Evolutionary conservation across 352 stramenopile genomes (phyloP), one percentile per base, ranked within the genome.

Genomic region (Saprolegnia diclina): DNA sequence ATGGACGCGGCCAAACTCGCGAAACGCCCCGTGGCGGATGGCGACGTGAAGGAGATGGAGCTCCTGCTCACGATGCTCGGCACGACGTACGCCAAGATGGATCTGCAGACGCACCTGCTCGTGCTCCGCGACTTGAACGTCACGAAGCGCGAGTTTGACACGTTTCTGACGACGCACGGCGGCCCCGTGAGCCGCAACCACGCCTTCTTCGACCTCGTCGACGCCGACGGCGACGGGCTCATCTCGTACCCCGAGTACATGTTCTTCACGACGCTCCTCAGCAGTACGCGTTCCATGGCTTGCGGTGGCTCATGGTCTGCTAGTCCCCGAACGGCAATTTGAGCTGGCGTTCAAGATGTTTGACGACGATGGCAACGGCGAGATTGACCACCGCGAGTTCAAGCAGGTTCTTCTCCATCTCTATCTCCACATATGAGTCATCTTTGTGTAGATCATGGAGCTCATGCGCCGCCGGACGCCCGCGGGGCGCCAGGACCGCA

Each of bases 271-370:
- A 93, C 83, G 53, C 72, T 96, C 46, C 81, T 96, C 10, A 76
- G 82, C 24, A 93, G 86, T 94, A 77, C 70, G 85, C 48, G n/a
- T 18, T 48, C n/a, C 37, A 13, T 11, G 3, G 1, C 53, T 64
- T 14, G 32, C n/a, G 32, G 40, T 38, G 5, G 22, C 19, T 16
- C 22, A 21, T 54, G 38, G 24, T 40, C 55, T 61, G 55, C 26
- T 48, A 93, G 85, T 95, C 76, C 85, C 85, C 0, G 81, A 91
- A 72, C 85, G 81, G 7, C 87, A 96, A 55, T 92, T 95, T 52
- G 84, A 94, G 59, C 75, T 94, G 48, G 85, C 85, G n/a, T 95
- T 96, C 72, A 91, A 92, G 73, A 93, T 94, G 85, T 93, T 96
- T 65, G 88, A 96, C 72, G 67, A 79, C 0, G 83, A 95, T 56